phyloP scores from a whole-genome alignment of 352 stramenopile genomes.

The Pythium grandisporangium region DNA sequence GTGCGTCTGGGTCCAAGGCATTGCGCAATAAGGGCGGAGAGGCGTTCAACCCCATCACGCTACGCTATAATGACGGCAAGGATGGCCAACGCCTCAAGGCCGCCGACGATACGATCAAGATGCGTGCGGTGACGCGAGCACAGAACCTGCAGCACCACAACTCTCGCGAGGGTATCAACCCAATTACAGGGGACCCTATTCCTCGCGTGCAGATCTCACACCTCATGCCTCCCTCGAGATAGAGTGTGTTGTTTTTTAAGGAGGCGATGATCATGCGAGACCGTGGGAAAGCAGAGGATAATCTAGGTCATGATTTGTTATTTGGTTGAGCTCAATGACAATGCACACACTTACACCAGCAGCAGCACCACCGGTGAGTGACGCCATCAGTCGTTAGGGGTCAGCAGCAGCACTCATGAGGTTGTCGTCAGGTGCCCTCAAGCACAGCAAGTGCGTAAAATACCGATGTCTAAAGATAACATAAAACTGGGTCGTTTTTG shows the following conservation, averaged over 20 bases:
- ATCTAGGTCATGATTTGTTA: no score
- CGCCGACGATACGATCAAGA: constrained; percentile 60
- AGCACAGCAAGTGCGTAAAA: no score
- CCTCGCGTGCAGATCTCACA: constrained; percentile 35
- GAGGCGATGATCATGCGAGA: not conserved
- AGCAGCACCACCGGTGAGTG: no score
- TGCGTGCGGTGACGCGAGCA: constrained; percentile 63
- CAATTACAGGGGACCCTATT: constrained; percentile 71
- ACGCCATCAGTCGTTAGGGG: no score
- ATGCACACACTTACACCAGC: no score
- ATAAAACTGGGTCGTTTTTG: no score
- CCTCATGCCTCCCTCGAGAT: constrained; percentile 29
- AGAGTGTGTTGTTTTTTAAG: not conserved
- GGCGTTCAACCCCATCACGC: constrained; percentile 83
- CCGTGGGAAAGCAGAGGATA: no score
- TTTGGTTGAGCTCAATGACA: no score
- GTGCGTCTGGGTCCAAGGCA: constrained; percentile 66
- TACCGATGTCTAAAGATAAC: no score
- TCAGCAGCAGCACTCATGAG: no score
- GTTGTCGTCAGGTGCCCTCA: no score
- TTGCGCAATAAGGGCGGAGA: constrained; percentile 81
- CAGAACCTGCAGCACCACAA: constrained; percentile 80
- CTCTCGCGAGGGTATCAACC: constrained; percentile 75
- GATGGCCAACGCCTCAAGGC: constrained; percentile 63
- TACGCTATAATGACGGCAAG: constrained; percentile 82